Percentiles rank a stretch among this genome's conserved stretches.
phyloP scores from a whole-genome alignment of 1,139 yeast species.

The Keqinozyma sinolaborantium region DNA sequence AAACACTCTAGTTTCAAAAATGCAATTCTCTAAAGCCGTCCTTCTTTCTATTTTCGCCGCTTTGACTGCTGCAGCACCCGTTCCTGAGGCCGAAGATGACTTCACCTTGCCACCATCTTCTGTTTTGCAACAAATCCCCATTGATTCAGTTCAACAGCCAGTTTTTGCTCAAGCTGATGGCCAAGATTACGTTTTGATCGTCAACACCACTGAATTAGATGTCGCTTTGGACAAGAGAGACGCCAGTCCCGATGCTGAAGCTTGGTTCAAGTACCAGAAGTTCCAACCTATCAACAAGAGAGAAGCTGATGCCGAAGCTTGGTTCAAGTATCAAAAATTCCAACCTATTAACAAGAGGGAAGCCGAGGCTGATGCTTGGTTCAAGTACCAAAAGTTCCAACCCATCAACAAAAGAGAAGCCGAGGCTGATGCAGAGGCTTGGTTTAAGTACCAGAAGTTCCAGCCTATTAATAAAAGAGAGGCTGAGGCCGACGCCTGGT shows the following conservation, averaged over 20 bases:
- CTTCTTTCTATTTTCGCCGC: conserved; percentile 9
- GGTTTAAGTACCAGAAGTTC: conserved; percentile 6
- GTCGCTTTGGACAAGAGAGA: conserved; percentile 4
- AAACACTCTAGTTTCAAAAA: conserved; percentile 2
- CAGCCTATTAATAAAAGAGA: conserved; percentile 8
- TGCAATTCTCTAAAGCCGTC: conserved; percentile 12
- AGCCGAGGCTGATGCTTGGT: conserved; percentile 10
- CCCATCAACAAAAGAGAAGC: conserved; percentile 9
- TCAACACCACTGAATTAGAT: conserved; percentile 11
- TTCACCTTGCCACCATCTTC: conserved; percentile 10
- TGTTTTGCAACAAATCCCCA: conserved; percentile 11
- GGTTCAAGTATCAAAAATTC: conserved; percentile 2
- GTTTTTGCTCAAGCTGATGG: conserved; percentile 12
- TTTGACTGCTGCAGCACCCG: conserved; percentile 9
- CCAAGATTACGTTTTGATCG: conserved; percentile 9
- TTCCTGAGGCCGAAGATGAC: background rate
- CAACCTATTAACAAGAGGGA: conserved; percentile 9
- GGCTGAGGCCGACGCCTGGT: conserved; percentile 4
- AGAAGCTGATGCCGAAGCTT: conserved; percentile 4
- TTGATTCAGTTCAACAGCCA: conserved; percentile 9
- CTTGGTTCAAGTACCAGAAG: conserved; percentile 6
- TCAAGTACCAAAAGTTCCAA: conserved; percentile 7
- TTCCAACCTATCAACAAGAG: conserved; percentile 3
- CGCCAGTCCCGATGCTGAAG: conserved; percentile 8
- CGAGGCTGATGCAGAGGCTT: conserved; percentile 8